These are phyloP conservation scores for Sindora glabra DNA, from an alignment of 306 rosid genomes.

Conservation along the genomic window DNA sequence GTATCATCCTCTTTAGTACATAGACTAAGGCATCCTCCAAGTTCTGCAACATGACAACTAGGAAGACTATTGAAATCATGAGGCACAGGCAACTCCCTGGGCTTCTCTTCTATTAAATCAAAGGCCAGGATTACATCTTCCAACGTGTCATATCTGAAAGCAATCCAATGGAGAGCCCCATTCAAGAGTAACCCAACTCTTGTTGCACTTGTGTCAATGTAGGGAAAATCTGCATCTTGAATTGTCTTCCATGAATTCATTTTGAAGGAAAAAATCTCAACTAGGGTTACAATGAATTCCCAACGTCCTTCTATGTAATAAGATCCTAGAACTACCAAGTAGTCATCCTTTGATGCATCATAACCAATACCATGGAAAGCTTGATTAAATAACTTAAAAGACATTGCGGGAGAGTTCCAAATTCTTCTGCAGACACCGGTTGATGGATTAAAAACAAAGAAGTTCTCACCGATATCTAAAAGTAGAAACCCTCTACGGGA, in stretches of 20 bases:
- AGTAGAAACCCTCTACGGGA: constrained; percentile 10
- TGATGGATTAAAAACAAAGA: constrained; percentile 12
- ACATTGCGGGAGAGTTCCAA: no score
- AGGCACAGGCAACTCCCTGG: not conserved
- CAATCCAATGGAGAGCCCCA: not conserved
- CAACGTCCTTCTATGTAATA: not conserved
- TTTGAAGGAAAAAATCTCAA: not conserved
- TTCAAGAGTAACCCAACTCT: not conserved
- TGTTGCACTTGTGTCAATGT: no score
- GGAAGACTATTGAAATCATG: not conserved
- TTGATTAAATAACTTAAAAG: not conserved
- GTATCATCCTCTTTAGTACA: not conserved
- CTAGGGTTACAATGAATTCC: not conserved
- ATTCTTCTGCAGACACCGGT: not conserved
- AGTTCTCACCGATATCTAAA: not conserved
- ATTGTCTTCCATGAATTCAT: not conserved
- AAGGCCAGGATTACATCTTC: not conserved
- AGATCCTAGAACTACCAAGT: not conserved
- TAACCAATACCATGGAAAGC: not conserved
- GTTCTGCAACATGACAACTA: not conserved
- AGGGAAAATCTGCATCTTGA: not conserved
- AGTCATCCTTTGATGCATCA: constrained; percentile 5
- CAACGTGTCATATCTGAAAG: not conserved
- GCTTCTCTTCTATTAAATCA: not conserved
- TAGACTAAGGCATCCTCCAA: not conserved